A percentile compares a stretch with the other conserved stretches of the same genome.
phyloP scores from a whole-genome alignment of 345 rosid genomes.

The Litchi chinensis region DNA sequence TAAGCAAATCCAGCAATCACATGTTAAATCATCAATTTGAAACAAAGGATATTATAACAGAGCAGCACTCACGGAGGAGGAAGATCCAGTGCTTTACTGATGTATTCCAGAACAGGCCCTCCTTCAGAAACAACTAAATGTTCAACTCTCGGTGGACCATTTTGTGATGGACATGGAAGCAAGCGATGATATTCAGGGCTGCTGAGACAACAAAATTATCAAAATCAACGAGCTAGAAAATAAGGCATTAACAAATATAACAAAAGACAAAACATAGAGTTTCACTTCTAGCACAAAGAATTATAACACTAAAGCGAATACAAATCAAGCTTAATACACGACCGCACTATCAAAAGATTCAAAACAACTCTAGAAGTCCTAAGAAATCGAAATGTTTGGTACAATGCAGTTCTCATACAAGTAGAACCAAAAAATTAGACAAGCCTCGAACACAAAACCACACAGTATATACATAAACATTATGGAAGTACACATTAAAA shows the following conservation, averaged over 20 bases:
- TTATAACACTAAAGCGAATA: neutral
- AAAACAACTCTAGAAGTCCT: neutral
- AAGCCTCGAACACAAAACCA: neutral
- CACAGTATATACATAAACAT: neutral
- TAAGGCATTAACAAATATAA: neutral
- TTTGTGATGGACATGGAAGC: conserved; percentile 71
- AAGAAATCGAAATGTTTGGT: neutral
- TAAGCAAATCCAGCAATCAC: neutral
- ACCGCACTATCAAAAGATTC: neutral
- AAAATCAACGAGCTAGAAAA: neutral
- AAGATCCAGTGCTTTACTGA: conserved; percentile 67
- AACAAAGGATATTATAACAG: neutral
- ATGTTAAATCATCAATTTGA: conserved; percentile 10
- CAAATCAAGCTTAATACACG: neutral
- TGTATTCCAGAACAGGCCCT: conserved; percentile 59
- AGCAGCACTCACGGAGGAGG: conserved; percentile 73
- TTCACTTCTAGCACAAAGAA: neutral
- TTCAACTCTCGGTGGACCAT: conserved; percentile 73
- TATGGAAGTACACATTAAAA: neutral
- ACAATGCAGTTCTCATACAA: neutral
- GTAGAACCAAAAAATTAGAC: neutral
- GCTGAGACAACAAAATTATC: conserved; percentile 37
- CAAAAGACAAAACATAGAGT: neutral
- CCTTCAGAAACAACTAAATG: conserved; percentile 79
- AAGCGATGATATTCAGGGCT: conserved; percentile 64